Conservation (phyloP, 202 grass and related monocot species). For the Elaeis oleifera region DNA sequence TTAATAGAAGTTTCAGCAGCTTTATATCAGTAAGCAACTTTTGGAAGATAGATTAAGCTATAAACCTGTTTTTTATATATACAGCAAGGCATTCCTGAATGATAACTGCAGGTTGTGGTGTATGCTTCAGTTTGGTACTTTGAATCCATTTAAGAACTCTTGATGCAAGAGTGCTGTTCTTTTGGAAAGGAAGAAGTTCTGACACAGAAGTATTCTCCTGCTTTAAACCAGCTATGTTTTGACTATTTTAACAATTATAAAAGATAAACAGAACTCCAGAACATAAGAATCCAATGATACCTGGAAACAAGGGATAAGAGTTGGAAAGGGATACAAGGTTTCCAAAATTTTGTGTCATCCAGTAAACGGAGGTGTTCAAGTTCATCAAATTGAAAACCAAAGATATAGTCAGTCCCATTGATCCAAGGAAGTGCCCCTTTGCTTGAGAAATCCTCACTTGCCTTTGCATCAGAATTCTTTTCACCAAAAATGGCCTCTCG, state of each 20-base stretch:
- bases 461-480: conserved; percentile 20
- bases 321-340: conserved; percentile 59
- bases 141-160: conserved; percentile 73
- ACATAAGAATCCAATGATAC: conserved; percentile 26
- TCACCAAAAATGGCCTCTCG: conserved; percentile 56
- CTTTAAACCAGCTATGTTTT: conserved; percentile 15
- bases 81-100: conserved; percentile 77
- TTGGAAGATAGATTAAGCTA: not conserved
- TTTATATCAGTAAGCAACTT: not conserved
- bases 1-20: conserved; percentile 2
- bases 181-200: conserved; percentile 76
- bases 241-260: conserved; percentile 13
- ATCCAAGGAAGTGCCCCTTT: conserved; percentile 26
- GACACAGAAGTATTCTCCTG: conserved; percentile 64
- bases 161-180: conserved; percentile 66
- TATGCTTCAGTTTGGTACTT: conserved; percentile 52
- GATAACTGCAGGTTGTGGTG: conserved; percentile 60
- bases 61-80: conserved; percentile 79
- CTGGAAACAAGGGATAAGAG: conserved; percentile 72
- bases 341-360: conserved; percentile 60
- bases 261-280: not conserved
- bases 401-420: conserved; percentile 73
- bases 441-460: conserved; percentile 14
- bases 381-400: conserved; percentile 64
- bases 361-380: conserved; percentile 42